Percentiles rank a stretch among this genome's conserved stretches.
phyloP scores from a whole-genome alignment of 208 protist genomes.

The Crithidia bombi region DNA sequence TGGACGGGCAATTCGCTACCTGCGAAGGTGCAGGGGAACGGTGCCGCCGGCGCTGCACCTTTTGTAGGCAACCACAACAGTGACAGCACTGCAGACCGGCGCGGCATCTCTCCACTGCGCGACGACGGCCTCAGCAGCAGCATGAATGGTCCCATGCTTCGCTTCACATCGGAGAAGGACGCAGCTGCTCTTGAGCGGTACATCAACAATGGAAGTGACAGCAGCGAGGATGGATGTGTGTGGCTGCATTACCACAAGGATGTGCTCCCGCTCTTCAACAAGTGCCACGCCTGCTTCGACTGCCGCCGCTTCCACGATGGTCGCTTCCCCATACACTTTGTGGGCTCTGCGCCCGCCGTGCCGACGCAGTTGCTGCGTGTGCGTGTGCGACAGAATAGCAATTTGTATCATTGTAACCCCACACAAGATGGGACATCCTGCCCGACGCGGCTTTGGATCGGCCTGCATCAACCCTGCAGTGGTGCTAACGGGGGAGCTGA shows the following conservation, averaged over 20 bases:
- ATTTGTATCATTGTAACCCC: not conserved
- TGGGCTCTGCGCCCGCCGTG: constrained; percentile 26
- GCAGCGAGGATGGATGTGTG: constrained; percentile 32
- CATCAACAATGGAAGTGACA: not conserved
- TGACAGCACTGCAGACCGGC: not conserved
- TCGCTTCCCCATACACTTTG: constrained; percentile 46
- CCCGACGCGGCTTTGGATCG: constrained; percentile 64
- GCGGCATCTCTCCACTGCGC: constrained; percentile 4
- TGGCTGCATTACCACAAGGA: constrained; percentile 49
- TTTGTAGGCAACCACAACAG: not conserved
- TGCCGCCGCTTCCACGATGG: constrained; percentile 68
- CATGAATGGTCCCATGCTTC: not conserved
- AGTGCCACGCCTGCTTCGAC: constrained; percentile 69
- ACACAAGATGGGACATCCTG: not conserved
- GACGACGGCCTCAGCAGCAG: constrained; percentile 4
- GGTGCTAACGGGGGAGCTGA: not conserved
- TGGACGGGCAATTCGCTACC: constrained; percentile 33
- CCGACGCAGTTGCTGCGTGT: constrained; percentile 48
- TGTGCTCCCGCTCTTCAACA: constrained; percentile 43
- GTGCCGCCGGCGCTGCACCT: not conserved
- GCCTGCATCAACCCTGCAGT: constrained; percentile 55
- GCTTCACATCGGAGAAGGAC: not conserved
- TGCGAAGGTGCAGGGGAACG: too few relatives aligned
- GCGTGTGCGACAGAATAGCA: constrained; percentile 19
- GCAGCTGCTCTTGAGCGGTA: not conserved